Base-by-base conservation (phyloP, 2,329 filamentous ascomycete genomes). In the Aspergillus pseudoviridinutans region DNA sequence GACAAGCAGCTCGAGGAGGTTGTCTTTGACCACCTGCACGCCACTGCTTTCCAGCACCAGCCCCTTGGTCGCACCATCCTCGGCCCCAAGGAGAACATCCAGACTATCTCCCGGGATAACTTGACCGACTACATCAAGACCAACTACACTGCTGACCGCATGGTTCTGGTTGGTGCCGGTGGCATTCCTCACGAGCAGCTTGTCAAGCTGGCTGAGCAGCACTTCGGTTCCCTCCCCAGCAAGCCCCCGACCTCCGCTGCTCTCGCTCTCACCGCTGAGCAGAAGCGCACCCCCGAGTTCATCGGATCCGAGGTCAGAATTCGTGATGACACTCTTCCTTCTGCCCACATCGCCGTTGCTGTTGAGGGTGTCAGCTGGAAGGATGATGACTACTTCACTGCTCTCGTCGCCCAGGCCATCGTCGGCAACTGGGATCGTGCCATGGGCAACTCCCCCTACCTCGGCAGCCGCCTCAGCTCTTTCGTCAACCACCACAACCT, bases 1-100 rank as follows among this genome's bases (percentile, higher is more conserved):
- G 94, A 99, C 86, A 99, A 99, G 87, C 93, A 97, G 83, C 83
- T 97, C 58, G 95, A 99, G 83, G 94, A 99, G 82, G 94, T 99
- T 67, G 95, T 99, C 60, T 99, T 99, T 73, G 94, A 99, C 81
- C 94, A 99, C 80, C 84, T 99, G 59, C 94, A 99, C 80, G 93
- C 94, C 72, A 99, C 94, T 68, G 95, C 94, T 71, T 99, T 91
- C 87, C 92, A 97, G 83, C 84, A 88, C 76, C 94, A 99, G 83
- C 89, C 94, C 62, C 87, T 99, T 59, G 94, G 94, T 78, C 92
- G 94, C 76, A 99, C 94, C 69, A 99, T 99, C 77, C 87, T 99
- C 64, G 94, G 94, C 67, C 94, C 94, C 68, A 92, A 92, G 80
- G 87, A 99, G 84, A 99, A 99, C 85, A 99, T 99, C 78, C 87